Percentiles rank a stretch among this genome's conserved stretches.
These are phyloP conservation scores for Dryas alaskensis DNA, from an alignment of 306 rosid genomes.

Conservation along the genomic window DNA sequence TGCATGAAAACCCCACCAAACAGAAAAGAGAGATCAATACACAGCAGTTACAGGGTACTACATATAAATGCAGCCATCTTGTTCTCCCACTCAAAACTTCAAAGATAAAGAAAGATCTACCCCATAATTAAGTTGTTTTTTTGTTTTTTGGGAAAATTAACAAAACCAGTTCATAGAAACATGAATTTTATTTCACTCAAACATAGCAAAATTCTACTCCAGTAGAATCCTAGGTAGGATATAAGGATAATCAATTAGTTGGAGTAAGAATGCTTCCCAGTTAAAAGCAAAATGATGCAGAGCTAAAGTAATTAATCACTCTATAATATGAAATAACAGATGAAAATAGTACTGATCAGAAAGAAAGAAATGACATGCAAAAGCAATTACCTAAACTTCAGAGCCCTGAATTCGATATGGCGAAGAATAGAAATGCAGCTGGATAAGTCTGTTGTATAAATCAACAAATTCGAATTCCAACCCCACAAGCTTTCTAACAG, in stretches of 20 bases:
- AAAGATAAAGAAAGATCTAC: not conserved
- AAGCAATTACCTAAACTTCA: conserved; percentile 38
- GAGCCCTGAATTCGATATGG: conserved; percentile 27
- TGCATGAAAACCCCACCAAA: conserved; percentile 36
- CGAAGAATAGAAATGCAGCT: conserved; percentile 33
- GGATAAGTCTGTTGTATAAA: conserved; percentile 30
- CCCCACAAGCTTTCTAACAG: conserved; percentile 36
- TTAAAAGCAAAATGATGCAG: not conserved
- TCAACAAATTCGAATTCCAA: conserved; percentile 40
- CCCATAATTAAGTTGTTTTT: not conserved
- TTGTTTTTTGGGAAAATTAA: not conserved
- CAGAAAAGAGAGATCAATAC: conserved; percentile 29
- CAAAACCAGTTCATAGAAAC: not conserved
- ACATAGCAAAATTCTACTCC: not conserved
- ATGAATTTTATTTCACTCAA: conserved; percentile 1
- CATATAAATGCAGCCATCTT: not conserved
- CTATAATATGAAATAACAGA: conserved; percentile 8
- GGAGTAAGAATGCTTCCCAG: too few species aligned
- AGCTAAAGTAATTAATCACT: not conserved
- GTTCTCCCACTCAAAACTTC: not conserved
- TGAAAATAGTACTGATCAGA: conserved; percentile 18
- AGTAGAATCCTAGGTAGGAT: not conserved
- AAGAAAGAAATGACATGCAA: conserved; percentile 29
- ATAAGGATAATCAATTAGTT: too few species aligned
- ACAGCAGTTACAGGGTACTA: conserved; percentile 5